Evolutionary conservation across 2,329 filamentous ascomycete species (phyloP).

Genomic region (Pseudogymnoascus sp.): DNA sequence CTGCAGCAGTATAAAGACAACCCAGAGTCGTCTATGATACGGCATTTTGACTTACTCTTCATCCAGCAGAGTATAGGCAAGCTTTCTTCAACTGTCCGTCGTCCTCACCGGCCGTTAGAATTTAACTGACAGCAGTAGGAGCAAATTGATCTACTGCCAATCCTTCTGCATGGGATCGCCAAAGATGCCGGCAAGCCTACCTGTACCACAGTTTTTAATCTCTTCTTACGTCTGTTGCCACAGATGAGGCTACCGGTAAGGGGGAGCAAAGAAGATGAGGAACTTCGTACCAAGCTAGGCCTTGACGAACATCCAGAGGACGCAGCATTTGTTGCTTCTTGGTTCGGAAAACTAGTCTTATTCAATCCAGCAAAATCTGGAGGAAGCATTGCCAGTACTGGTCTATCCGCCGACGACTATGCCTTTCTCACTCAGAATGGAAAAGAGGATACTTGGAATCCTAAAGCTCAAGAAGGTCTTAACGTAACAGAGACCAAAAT

Average conservation of each 20-base stretch:
- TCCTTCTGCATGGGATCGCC: slow-evolving; percentile 59
- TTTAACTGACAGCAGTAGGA: slow-evolving; percentile 39
- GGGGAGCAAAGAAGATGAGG: slow-evolving; percentile 69
- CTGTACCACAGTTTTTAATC: slow-evolving; percentile 66
- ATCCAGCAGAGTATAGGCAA: slow-evolving; percentile 74
- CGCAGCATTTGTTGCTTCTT: slow-evolving; percentile 63
- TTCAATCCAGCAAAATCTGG: slow-evolving; percentile 33
- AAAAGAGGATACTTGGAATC: slow-evolving; percentile 63
- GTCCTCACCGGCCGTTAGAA: slow-evolving; percentile 31
- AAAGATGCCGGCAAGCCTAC: slow-evolving; percentile 47
- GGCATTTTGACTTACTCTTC: slow-evolving; percentile 82
- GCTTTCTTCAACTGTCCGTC: slow-evolving; percentile 39
- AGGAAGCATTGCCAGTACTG: slow-evolving; percentile 35
- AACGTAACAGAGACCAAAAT: slow-evolving; percentile 65
- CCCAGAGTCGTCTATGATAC: slow-evolving; percentile 61
- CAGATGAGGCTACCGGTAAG: slow-evolving; percentile 65
- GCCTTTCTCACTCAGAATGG: slow-evolving; percentile 59
- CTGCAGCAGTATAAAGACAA: slow-evolving; percentile 82
- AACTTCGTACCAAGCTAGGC: slow-evolving; percentile 58
- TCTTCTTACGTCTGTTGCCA: slow-evolving; percentile 69
- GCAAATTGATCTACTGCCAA: slow-evolving; percentile 64
- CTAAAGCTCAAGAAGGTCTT: slow-evolving; percentile 50
- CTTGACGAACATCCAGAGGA: slow-evolving; percentile 58
- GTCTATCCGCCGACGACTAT: slow-evolving; percentile 58
- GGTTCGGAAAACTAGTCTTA: slow-evolving; percentile 72